A percentile compares a stretch with the other conserved stretches of the same genome.
Evolutionary conservation across 306 rosid genomes (phyloP).

Genomic region (Boehmeria nivea): DNA sequence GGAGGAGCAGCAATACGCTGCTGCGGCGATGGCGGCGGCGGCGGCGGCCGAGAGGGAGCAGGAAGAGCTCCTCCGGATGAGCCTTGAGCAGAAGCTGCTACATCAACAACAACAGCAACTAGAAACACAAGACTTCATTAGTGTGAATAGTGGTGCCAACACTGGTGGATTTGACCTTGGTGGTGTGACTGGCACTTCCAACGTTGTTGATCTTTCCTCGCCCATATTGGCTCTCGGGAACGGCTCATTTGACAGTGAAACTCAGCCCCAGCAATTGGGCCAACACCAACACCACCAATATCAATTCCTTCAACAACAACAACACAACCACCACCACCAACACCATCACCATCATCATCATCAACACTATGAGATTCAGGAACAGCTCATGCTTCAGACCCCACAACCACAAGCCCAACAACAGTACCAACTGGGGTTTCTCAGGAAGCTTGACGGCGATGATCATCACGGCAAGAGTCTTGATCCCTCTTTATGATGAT

Average conservation of each 20-base stretch:
- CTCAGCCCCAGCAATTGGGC: slow-evolving; percentile 45
- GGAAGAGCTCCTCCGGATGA: slow-evolving; percentile 48
- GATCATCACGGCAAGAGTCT: slow-evolving; percentile 49
- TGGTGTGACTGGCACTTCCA: no score
- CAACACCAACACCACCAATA: no score
- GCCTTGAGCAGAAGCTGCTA: slow-evolving; percentile 43
- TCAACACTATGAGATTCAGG: slow-evolving; percentile 42
- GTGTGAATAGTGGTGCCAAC: slow-evolving; percentile 53
- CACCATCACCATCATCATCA: slow-evolving; percentile 34
- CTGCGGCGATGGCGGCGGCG: no score
- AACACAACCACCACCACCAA: no score
- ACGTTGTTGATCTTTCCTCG: no score
- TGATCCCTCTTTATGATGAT: slow-evolving; percentile 65
- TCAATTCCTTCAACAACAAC: no score
- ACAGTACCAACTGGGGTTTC: background rate
- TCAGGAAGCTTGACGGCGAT: background rate
- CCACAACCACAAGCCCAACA: slow-evolving; percentile 32
- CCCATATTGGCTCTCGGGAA: slow-evolving; percentile 39
- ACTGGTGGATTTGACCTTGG: slow-evolving; percentile 59
- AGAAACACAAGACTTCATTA: slow-evolving; percentile 42
- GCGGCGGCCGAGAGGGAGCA: no score
- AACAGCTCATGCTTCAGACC: slow-evolving; percentile 55
- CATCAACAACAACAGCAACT: no score
- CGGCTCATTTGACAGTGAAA: slow-evolving; percentile 40
- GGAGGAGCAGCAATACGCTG: no score